Conservation (phyloP, 805 yeast genomes). For the Suhomyces sp. region DNA sequence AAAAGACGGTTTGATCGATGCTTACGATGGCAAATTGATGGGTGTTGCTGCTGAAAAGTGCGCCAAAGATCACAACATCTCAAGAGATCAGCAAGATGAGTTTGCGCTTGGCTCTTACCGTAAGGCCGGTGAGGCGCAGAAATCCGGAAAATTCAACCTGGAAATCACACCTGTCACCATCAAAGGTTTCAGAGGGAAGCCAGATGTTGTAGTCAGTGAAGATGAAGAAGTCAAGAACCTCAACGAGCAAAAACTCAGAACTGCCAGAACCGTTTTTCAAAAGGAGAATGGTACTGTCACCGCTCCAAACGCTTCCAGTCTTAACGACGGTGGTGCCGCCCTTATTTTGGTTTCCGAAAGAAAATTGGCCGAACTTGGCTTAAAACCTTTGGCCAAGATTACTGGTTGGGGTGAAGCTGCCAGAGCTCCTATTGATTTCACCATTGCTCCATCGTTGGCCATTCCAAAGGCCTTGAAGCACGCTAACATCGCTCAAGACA, state of each 20-base stretch:
- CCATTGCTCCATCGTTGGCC: conserved; percentile 93
- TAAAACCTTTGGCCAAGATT: conserved; percentile 87
- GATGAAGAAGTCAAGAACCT: conserved; percentile 87
- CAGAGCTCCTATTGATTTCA: conserved; percentile 89
- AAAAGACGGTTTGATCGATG: conserved; percentile 92
- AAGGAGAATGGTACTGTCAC: conserved; percentile 94
- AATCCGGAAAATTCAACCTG: conserved; percentile 70
- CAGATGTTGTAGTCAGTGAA: conserved; percentile 62
- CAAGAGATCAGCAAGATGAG: conserved; percentile 87
- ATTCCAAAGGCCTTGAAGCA: conserved; percentile 93
- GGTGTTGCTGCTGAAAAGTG: conserved; percentile 97
- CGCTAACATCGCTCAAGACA: conserved; percentile 61
- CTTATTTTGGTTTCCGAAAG: conserved; percentile 80
- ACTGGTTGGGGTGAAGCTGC: conserved; percentile 99
- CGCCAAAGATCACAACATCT: conserved; percentile 72
- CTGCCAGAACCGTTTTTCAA: conserved; percentile 94
- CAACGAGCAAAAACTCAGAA: conserved; percentile 68
- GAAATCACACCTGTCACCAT: conserved; percentile 89
- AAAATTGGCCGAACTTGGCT: conserved; percentile 79
- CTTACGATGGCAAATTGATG: conserved; percentile 85
- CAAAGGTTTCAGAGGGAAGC: conserved; percentile 87
- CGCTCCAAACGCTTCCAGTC: conserved; percentile 94
- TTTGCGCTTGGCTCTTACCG: conserved; percentile 82
- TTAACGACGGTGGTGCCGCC: conserved; percentile 98
- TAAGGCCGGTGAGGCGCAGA: conserved; percentile 80